phyloP scores from a whole-genome alignment of 169 alveolate genomes.

The Plasmodium relictum region DNA sequence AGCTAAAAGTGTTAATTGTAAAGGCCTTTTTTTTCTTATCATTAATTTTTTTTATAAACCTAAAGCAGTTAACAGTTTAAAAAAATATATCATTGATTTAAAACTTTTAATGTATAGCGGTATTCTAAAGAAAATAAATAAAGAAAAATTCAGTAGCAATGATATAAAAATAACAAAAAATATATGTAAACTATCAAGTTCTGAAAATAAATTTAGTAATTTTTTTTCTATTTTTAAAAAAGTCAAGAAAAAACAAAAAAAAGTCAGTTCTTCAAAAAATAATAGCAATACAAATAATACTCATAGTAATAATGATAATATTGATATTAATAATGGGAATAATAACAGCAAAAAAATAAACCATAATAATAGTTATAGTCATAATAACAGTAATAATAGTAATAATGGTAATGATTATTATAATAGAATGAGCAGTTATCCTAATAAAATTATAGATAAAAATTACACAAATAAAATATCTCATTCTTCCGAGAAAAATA shows the following conservation, averaged over 20 bases:
- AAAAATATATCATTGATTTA: constrained; percentile 57
- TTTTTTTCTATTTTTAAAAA: constrained; percentile 15
- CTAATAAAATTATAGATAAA: too few relatives aligned
- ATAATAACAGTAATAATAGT: too few relatives aligned
- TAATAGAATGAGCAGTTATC: too few relatives aligned
- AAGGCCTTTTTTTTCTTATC: constrained; percentile 83
- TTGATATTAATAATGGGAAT: background rate
- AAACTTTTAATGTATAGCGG: constrained; percentile 58
- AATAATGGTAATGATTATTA: too few relatives aligned
- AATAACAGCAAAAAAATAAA: background rate
- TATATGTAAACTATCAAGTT: background rate
- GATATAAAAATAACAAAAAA: constrained; percentile 8
- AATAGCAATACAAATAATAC: background rate
- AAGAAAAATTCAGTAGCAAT: constrained; percentile 8
- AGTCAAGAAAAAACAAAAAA: constrained; percentile 3
- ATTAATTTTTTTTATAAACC: constrained; percentile 85
- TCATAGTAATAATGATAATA: background rate
- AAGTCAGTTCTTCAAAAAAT: background rate
- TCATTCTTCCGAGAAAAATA: too few relatives aligned
- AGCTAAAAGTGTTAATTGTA: constrained; percentile 82
- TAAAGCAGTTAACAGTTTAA: constrained; percentile 71
- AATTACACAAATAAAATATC: too few relatives aligned
- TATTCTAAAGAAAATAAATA: constrained; percentile 34
- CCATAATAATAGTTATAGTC: too few relatives aligned
- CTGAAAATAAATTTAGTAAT: background rate